Conservation (phyloP, 2,329 filamentous ascomycete species). For the Meredithiella fracta region DNA sequence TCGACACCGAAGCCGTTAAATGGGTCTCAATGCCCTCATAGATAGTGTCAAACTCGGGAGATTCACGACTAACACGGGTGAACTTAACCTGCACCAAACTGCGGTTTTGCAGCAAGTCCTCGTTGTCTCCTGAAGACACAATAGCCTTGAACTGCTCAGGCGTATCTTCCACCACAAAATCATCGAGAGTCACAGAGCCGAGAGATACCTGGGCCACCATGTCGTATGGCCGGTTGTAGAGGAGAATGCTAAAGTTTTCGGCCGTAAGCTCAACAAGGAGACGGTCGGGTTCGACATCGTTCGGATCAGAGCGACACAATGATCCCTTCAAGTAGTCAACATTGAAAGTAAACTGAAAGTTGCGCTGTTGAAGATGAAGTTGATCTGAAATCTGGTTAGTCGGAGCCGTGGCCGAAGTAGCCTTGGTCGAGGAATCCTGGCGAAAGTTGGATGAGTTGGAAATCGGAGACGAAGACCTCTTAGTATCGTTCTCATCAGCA, state of each 20-base stretch:
- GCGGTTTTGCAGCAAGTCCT: conserved; percentile 58
- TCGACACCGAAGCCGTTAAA: conserved; percentile 77
- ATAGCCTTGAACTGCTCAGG: conserved; percentile 90
- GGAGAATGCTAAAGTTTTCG: conserved; percentile 72
- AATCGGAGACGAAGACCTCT: conserved; percentile 33
- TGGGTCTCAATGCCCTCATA: conserved; percentile 93
- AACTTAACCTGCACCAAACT: conserved; percentile 84
- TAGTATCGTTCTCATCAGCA: conserved; percentile 51
- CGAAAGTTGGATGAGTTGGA: conserved; percentile 28
- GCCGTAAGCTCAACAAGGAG: conserved; percentile 83
- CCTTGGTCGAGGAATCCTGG: conserved; percentile 21
- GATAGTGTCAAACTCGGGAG: conserved; percentile 79
- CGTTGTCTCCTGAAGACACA: conserved; percentile 62
- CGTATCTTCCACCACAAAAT: conserved; percentile 72
- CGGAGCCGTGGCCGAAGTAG: not conserved
- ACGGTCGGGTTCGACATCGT: conserved; percentile 57
- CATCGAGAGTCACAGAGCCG: conserved; percentile 73
- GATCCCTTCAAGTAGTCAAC: conserved; percentile 90
- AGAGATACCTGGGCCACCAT: conserved; percentile 86
- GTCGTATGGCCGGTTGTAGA: conserved; percentile 76
- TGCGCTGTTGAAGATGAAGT: conserved; percentile 62
- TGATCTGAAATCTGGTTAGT: conserved; percentile 4
- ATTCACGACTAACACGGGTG: conserved; percentile 72
- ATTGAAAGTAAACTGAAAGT: conserved; percentile 92
- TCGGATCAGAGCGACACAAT: conserved; percentile 70